A percentile compares a stretch with the other conserved stretches of the same genome.
These are phyloP conservation scores for Discostella pseudostelligera DNA, from an alignment of 108 stramenopile species.

Conservation along the genomic window DNA sequence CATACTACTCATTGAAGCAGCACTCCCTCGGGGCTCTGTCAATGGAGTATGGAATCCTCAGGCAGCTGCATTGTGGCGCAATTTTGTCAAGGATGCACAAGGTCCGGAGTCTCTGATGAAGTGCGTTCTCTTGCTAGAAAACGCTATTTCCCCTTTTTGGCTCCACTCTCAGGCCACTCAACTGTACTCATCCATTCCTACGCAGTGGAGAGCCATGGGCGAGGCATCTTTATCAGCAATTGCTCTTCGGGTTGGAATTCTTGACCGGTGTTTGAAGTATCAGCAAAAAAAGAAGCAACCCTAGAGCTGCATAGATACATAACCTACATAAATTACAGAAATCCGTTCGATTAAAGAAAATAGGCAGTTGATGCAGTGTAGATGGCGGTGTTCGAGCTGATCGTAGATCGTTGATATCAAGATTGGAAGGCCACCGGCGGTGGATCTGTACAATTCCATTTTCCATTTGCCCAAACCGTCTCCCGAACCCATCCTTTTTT, in stretches of 20 bases:
- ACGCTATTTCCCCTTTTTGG: constrained; percentile 70
- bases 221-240: constrained; percentile 69
- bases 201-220: constrained; percentile 68
- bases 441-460: no score
- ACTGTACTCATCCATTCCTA: constrained; percentile 63
- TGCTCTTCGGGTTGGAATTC: constrained; percentile 60
- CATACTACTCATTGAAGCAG: constrained; percentile 77
- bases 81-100: constrained; percentile 51
- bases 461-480: no score
- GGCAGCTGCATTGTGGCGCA: constrained; percentile 64
- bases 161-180: constrained; percentile 60
- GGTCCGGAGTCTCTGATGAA: constrained; percentile 68
- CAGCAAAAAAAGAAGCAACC: constrained; percentile 44
- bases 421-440: no score
- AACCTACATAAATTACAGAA: no score
- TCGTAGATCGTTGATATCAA: no score
- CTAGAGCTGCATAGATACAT: no score
- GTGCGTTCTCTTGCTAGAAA: constrained; percentile 70
- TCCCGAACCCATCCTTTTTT: no score
- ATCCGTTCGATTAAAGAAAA: no score
- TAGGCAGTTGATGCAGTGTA: no score
- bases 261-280: constrained; percentile 75
- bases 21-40: constrained; percentile 68
- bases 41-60: constrained; percentile 62
- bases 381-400: no score